Percentiles rank a stretch among this genome's conserved stretches.
phyloP scores from a whole-genome alignment of 2,329 filamentous ascomycete species.

The Talaromyces piceae region DNA sequence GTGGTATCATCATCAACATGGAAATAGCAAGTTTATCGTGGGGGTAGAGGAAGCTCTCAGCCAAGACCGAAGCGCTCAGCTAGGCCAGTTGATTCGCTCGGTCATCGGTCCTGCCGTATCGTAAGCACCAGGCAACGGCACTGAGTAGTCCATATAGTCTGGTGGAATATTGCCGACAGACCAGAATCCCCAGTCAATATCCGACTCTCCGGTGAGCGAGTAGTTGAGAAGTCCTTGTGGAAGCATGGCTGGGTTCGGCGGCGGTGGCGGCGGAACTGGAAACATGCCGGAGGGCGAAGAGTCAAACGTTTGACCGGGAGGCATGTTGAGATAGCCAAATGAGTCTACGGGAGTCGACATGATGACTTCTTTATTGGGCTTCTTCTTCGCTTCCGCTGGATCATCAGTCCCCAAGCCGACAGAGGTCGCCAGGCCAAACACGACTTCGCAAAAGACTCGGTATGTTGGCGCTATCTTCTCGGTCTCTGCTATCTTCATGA shows the following conservation, averaged over 20 bases:
- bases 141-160: neutral
- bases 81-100: neutral
- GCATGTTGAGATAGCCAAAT: neutral
- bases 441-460: slow-evolving; percentile 9
- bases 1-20: neutral
- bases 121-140: neutral
- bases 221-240: neutral
- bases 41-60: neutral
- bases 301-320: neutral
- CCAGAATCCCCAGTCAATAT: neutral
- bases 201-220: neutral
- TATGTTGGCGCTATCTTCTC: slow-evolving; percentile 8
- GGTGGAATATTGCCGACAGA: neutral
- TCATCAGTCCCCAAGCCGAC: slow-evolving; percentile 2
- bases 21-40: neutral
- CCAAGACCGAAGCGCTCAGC: neutral
- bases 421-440: slow-evolving; percentile 3
- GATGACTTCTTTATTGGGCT: neutral
- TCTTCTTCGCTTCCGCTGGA: neutral
- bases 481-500: neutral
- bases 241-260: neutral
- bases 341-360: neutral
- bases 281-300: neutral
- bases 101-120: too few species aligned
- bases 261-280: neutral